A percentile compares a stretch with the other conserved stretches of the same genome.
phyloP scores from a whole-genome alignment of 108 stramenopile genomes.

The Nitzschia sp. region DNA sequence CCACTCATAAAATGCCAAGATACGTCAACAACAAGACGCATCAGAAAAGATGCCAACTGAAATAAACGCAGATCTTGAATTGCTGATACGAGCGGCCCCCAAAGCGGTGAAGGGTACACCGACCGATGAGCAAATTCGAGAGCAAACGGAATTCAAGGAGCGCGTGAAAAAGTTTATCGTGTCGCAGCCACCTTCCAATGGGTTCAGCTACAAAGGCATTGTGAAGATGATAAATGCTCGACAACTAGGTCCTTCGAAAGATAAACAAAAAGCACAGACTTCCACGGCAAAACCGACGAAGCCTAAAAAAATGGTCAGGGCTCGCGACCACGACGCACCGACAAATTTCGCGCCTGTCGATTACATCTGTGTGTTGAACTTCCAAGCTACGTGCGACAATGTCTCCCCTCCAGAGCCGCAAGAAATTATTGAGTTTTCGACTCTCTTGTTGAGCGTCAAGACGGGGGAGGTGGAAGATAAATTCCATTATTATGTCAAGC shows the following conservation, averaged over 20 bases:
- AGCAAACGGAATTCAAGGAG: conserved; percentile 4
- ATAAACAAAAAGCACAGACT: too few species aligned
- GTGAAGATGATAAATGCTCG: background rate
- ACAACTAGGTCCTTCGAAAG: too few species aligned
- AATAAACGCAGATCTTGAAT: background rate
- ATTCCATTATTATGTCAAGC: conserved; percentile 29
- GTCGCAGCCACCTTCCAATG: background rate
- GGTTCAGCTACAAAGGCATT: conserved; percentile 2
- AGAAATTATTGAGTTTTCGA: conserved; percentile 38
- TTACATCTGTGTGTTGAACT: conserved; percentile 15
- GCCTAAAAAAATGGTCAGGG: too few species aligned
- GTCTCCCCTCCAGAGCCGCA: conserved; percentile 8
- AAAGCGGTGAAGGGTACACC: background rate
- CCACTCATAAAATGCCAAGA: too few species aligned
- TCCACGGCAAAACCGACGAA: background rate
- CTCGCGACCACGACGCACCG: too few species aligned
- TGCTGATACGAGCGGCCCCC: conserved; percentile 3
- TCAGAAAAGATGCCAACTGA: too few species aligned
- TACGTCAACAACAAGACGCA: too few species aligned
- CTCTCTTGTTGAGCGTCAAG: conserved; percentile 15
- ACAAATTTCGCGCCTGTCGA: background rate
- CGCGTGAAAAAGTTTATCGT: background rate
- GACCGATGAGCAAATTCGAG: conserved; percentile 2
- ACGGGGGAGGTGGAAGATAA: conserved; percentile 17
- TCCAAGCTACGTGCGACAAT: conserved; percentile 15